Conservation (phyloP, 129 eudicot species). For the Flaveria robusta region DNA sequence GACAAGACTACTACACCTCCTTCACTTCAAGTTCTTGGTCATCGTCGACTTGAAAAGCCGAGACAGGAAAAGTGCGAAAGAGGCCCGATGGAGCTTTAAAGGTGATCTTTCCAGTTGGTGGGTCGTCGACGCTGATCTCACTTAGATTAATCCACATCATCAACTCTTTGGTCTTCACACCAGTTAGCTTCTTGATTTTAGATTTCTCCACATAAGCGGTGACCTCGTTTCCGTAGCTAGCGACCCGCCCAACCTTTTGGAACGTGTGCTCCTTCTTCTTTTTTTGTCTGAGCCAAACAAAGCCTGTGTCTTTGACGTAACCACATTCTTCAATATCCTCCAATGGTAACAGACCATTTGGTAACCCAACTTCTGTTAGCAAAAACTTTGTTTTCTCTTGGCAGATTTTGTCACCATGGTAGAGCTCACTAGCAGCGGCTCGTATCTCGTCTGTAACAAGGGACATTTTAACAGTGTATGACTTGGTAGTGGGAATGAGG, state of each 20-base stretch:
- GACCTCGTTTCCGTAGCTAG: constrained; percentile 48
- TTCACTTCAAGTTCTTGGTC: constrained; percentile 33
- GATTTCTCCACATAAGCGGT: constrained; percentile 48
- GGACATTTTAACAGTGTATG: constrained; percentile 27
- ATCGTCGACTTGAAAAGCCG: constrained; percentile 53
- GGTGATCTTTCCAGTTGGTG: constrained; percentile 56
- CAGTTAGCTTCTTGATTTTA: constrained; percentile 68
- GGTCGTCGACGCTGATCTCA: constrained; percentile 55
- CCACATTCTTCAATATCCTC: constrained; percentile 60
- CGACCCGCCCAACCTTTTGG: constrained; percentile 45
- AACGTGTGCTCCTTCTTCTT: constrained; percentile 51
- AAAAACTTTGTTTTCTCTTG: constrained; percentile 39
- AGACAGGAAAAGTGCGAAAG: constrained; percentile 54
- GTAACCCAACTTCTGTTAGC: constrained; percentile 54
- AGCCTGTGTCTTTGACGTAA: constrained; percentile 53
- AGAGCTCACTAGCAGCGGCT: constrained; percentile 50
- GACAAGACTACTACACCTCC: constrained; percentile 33
- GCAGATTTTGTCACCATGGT: constrained; percentile 55
- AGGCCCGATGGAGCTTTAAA: constrained; percentile 63
- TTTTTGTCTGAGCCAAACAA: constrained; percentile 66
- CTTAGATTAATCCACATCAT: constrained; percentile 57
- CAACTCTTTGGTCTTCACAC: constrained; percentile 69
- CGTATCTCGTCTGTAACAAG: constrained; percentile 54
- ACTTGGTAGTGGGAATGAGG: not conserved
- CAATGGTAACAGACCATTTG: constrained; percentile 57